These are phyloP conservation scores for Neurospora sp. DNA, from an alignment of 495 filamentous ascomycete genomes.

Conservation along the genomic window DNA sequence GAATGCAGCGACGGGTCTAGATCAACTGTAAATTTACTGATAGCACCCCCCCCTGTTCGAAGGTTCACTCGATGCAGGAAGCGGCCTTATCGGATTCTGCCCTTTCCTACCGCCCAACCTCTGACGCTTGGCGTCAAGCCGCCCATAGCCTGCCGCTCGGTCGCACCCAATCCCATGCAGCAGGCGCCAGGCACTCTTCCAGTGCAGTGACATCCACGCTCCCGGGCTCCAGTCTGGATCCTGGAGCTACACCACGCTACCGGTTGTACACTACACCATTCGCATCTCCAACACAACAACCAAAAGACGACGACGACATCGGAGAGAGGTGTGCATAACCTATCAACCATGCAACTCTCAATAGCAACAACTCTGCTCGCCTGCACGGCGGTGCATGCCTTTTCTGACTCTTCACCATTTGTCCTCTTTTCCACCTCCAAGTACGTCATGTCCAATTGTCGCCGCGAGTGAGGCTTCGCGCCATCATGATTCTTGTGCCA, in stretches of 20 bases:
- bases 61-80: background rate
- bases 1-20: background rate
- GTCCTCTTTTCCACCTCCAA: constrained; percentile 69
- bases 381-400: constrained; percentile 53
- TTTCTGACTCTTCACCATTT: constrained; percentile 79
- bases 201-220: background rate
- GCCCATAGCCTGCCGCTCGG: background rate
- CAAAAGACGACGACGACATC: constrained; percentile 4
- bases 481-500: background rate
- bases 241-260: background rate
- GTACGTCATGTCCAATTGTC: constrained; percentile 39
- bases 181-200: background rate
- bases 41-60: background rate
- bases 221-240: background rate
- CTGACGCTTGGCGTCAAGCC: background rate
- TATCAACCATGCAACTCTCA: constrained; percentile 48
- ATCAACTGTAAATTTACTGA: background rate
- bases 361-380: constrained; percentile 51
- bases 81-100: background rate
- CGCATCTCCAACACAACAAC: constrained; percentile 8
- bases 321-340: constrained; percentile 4
- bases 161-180: background rate
- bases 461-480: background rate
- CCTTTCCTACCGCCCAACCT: background rate
- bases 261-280: background rate